phyloP scores from a whole-genome alignment of 352 stramenopile species.

The Phytophthora ohioensis region DNA sequence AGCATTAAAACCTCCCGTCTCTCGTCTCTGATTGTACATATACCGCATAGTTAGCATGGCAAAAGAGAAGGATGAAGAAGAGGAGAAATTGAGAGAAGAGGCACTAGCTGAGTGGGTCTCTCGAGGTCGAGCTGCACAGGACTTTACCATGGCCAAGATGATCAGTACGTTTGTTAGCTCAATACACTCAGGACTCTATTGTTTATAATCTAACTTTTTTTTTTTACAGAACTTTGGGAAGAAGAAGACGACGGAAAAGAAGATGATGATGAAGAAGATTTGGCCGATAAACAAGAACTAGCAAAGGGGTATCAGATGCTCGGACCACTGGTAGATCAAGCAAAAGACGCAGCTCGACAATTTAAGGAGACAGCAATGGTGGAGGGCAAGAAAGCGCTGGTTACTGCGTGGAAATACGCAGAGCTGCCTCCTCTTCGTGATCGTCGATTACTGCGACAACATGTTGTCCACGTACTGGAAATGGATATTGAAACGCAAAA shows the following conservation, averaged over 20 bases:
- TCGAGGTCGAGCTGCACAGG: slow-evolving; percentile 59
- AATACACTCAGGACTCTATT: background rate
- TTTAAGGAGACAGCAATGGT: slow-evolving; percentile 48
- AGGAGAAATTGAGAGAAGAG: slow-evolving; percentile 73
- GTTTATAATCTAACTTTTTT: background rate
- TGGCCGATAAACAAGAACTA: slow-evolving; percentile 72
- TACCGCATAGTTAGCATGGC: slow-evolving; percentile 5
- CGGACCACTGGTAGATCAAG: slow-evolving; percentile 50
- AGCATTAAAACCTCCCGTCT: slow-evolving; percentile 3
- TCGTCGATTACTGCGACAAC: slow-evolving; percentile 64
- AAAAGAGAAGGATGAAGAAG: slow-evolving; percentile 36
- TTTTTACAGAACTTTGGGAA: slow-evolving; percentile 63
- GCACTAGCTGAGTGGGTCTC: slow-evolving; percentile 79
- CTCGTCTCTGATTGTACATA: slow-evolving; percentile 11
- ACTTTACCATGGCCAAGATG: slow-evolving; percentile 87
- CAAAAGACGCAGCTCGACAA: slow-evolving; percentile 50
- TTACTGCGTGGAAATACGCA: slow-evolving; percentile 55
- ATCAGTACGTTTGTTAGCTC: slow-evolving; percentile 44
- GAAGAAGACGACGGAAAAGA: slow-evolving; percentile 63
- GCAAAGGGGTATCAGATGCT: slow-evolving; percentile 63
- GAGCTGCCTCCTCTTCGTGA: slow-evolving; percentile 67
- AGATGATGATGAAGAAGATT: slow-evolving; percentile 51
- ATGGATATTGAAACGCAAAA: slow-evolving; percentile 74
- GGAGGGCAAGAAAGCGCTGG: slow-evolving; percentile 55
- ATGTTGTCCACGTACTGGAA: slow-evolving; percentile 62